phyloP scores from a whole-genome alignment of 495 filamentous ascomycete species.

The Lichina pygmaea region DNA sequence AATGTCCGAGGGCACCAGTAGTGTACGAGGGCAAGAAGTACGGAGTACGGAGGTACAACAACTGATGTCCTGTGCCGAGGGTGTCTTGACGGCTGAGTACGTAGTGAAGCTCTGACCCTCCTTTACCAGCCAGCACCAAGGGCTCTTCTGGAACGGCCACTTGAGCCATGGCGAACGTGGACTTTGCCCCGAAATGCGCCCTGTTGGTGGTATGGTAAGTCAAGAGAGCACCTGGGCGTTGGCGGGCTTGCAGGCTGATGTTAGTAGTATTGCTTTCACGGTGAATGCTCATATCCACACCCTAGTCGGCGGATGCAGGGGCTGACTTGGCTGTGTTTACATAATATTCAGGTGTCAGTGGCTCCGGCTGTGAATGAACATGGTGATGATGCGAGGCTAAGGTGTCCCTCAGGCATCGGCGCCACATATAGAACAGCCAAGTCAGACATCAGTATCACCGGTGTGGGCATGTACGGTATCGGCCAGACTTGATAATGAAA shows the following conservation, averaged over 20 bases:
- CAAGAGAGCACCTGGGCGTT: neutral
- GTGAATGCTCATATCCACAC: conserved; percentile 25
- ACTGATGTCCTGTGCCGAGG: too few relatives aligned
- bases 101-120: too few relatives aligned
- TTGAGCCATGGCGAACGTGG: conserved; percentile 34
- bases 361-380: conserved; percentile 5
- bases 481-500: conserved; percentile 97
- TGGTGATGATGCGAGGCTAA: neutral
- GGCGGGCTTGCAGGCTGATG: neutral
- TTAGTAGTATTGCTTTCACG: conserved; percentile 60
- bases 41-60: too few relatives aligned
- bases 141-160: too few relatives aligned
- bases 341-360: conserved; percentile 74
- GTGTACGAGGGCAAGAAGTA: too few relatives aligned
- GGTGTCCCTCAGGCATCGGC: conserved; percentile 34
- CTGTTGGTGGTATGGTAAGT: conserved; percentile 95
- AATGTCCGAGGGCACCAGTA: too few relatives aligned
- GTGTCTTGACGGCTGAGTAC: too few relatives aligned
- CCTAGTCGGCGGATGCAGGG: too few relatives aligned
- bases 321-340: conserved; percentile 11
- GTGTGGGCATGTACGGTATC: conserved; percentile 76
- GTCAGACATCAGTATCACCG: conserved; percentile 86
- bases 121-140: too few relatives aligned
- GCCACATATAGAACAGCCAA: conserved; percentile 96
- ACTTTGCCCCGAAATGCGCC: conserved; percentile 65